These are phyloP conservation scores for Pontederia paniculata DNA, from an alignment of 176 grass and related monocot genomes.

Conservation along the genomic window DNA sequence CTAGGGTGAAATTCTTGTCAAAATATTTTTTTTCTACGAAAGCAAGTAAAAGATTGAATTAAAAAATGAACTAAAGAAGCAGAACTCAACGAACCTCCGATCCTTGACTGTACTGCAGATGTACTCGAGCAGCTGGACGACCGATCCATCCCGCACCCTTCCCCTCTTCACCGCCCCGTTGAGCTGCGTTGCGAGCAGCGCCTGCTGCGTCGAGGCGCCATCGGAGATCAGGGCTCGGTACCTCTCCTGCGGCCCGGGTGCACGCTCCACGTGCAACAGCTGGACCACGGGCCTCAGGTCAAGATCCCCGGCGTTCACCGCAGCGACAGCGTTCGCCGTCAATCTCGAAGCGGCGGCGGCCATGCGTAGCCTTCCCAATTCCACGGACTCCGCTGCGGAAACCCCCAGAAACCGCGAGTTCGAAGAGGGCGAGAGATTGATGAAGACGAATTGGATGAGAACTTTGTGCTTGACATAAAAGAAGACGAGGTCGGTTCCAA, in stretches of 20 bases:
- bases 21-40: not conserved
- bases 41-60: not conserved
- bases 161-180: slow-evolving; percentile 39
- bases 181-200: slow-evolving; percentile 51
- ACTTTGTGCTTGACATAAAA: too few relatives aligned
- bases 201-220: slow-evolving; percentile 24
- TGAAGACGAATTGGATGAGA: too few relatives aligned
- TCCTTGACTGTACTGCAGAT: slow-evolving; percentile 30
- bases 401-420: too few relatives aligned
- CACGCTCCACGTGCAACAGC: slow-evolving; percentile 44
- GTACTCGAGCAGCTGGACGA: slow-evolving; percentile 71
- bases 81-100: slow-evolving; percentile 33
- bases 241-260: slow-evolving; percentile 28
- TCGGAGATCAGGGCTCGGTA: slow-evolving; percentile 60
- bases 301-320: slow-evolving; percentile 35
- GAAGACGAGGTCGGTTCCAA: too few relatives aligned
- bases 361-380: too few relatives aligned
- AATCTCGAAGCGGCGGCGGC: slow-evolving; percentile 18
- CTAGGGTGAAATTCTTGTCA: too few relatives aligned
- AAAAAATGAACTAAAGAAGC: not conserved
- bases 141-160: slow-evolving; percentile 33
- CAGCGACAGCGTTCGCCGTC: slow-evolving; percentile 46
- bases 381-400: too few relatives aligned
- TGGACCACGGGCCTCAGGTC: slow-evolving; percentile 57
- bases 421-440: too few relatives aligned